Conservation (phyloP, 345 rosid species). For the Eucalyptus curtisii region DNA sequence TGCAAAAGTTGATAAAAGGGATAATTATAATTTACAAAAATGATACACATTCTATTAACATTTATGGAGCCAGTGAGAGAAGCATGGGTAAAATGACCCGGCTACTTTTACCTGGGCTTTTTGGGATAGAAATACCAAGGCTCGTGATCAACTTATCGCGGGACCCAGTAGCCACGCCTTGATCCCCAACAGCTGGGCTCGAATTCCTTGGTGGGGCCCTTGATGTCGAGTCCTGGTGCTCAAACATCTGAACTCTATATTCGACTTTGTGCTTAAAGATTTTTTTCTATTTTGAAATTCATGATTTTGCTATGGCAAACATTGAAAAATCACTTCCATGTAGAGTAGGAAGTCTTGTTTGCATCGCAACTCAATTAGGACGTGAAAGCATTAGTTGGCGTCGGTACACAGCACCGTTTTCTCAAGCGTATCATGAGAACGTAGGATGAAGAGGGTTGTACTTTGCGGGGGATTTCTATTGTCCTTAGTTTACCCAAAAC, state of each 20-base stretch:
- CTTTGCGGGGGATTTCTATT: neutral
- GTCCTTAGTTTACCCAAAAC: neutral
- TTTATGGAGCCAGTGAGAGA: neutral
- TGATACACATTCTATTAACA: neutral
- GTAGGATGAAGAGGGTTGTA: neutral
- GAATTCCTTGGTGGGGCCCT: neutral
- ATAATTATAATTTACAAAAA: neutral
- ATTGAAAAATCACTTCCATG: neutral
- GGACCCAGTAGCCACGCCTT: neutral
- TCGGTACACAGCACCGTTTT: neutral
- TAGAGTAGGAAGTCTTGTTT: neutral
- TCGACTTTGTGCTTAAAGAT: neutral
- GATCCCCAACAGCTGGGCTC: neutral
- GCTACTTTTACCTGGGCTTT: neutral
- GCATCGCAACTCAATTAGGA: neutral
- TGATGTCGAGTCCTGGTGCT: neutral
- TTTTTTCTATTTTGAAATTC: neutral
- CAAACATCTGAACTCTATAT: neutral
- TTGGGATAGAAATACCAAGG: neutral
- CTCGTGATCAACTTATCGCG: fast-evolving
- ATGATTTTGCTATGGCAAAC: neutral
- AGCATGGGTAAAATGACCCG: neutral
- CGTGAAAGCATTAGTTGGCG: neutral
- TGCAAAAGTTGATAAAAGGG: neutral
- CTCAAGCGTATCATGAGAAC: neutral